Conservation (phyloP, 75 land plant genomes). For the Picea sitchensis region DNA sequence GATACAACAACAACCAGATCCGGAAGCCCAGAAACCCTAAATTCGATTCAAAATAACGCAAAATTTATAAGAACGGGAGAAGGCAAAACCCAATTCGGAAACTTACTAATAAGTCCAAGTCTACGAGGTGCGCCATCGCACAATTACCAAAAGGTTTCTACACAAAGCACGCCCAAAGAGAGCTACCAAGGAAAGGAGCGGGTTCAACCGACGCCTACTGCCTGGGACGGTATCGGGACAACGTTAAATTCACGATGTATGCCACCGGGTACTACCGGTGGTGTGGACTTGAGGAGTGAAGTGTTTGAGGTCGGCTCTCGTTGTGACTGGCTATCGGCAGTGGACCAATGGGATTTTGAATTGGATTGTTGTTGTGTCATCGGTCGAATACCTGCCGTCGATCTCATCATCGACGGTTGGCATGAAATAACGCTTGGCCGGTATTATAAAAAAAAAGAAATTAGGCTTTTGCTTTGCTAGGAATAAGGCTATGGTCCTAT, state of each 20-base stretch:
- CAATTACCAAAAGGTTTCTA: too few relatives aligned
- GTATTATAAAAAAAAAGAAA: too few relatives aligned
- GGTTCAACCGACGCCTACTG: neutral
- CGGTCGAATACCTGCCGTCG: slow-evolving; percentile 1
- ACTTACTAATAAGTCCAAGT: neutral
- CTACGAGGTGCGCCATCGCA: too few relatives aligned
- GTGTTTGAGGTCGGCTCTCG: neutral
- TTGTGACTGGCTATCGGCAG: neutral
- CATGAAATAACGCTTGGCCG: neutral
- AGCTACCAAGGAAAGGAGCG: neutral
- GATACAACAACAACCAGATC: neutral
- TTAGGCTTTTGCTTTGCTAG: too few relatives aligned
- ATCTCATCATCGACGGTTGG: neutral
- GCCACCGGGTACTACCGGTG: neutral
- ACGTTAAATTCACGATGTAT: neutral
- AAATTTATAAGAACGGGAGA: too few relatives aligned
- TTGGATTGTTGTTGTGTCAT: neutral
- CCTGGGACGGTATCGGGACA: neutral
- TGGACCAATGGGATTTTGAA: neutral
- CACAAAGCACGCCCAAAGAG: neutral
- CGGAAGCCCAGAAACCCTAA: neutral
- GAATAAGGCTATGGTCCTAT: too few relatives aligned
- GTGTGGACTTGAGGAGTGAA: neutral
- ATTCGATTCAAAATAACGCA: neutral
- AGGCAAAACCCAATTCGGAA: too few relatives aligned